Evolutionary conservation across 1,139 yeast species (phyloP).

Genomic region (Yamadazyma oceani): DNA sequence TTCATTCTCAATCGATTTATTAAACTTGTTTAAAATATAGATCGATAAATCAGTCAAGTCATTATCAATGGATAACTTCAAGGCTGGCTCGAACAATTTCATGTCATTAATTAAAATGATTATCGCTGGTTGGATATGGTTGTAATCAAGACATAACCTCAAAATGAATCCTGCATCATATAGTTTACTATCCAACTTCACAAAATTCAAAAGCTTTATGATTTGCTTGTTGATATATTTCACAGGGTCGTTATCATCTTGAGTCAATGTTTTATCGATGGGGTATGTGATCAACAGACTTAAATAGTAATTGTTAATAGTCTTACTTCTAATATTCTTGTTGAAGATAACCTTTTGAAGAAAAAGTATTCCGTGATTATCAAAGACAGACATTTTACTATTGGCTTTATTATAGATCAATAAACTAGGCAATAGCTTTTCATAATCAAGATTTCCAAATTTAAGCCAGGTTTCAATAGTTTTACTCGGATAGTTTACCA

Average conservation of each 20-base stretch:
- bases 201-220: slow-evolving; percentile 28
- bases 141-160: slow-evolving; percentile 65
- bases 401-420: slow-evolving; percentile 60
- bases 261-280: slow-evolving; percentile 9
- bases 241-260: slow-evolving; percentile 24
- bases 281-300: slow-evolving; percentile 68
- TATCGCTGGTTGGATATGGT: slow-evolving; percentile 65
- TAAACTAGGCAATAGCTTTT: slow-evolving; percentile 72
- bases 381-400: slow-evolving; percentile 23
- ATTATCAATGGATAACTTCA: slow-evolving; percentile 65
- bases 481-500: slow-evolving; percentile 65
- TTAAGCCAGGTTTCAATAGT: slow-evolving; percentile 84
- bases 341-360: slow-evolving; percentile 59
- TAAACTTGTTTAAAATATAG: slow-evolving; percentile 35
- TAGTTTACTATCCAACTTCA: slow-evolving; percentile 20
- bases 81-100: slow-evolving; percentile 77
- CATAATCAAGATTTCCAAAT: slow-evolving; percentile 48
- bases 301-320: slow-evolving; percentile 71
- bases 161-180: slow-evolving; percentile 76
- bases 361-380: slow-evolving; percentile 68
- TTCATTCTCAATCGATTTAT: slow-evolving; percentile 21
- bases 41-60: slow-evolving; percentile 60
- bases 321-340: slow-evolving; percentile 46
- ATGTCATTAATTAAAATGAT: slow-evolving; percentile 64
- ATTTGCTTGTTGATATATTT: slow-evolving; percentile 30